These are phyloP conservation scores for Stramenopiles sp. DNA, from an alignment of 352 stramenopile species.

Conservation along the genomic window DNA sequence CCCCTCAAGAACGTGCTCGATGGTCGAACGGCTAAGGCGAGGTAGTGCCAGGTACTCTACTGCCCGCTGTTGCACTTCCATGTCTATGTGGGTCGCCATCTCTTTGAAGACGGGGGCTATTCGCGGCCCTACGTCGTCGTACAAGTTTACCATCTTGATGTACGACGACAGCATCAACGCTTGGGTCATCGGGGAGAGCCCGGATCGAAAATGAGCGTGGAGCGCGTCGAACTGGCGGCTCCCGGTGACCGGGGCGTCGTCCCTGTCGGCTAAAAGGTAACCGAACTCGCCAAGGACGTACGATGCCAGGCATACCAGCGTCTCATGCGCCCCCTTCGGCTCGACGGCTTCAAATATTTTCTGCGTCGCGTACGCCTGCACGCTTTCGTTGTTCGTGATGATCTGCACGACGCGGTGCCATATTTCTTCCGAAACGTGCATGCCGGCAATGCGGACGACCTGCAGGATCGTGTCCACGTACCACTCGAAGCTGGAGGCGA, in stretches of 20 bases:
- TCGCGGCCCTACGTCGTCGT: constrained; percentile 51
- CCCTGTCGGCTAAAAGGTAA: constrained; percentile 66
- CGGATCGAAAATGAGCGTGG: constrained; percentile 76
- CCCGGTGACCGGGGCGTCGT: constrained; percentile 49
- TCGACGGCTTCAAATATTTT: constrained; percentile 82
- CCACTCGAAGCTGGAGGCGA: constrained; percentile 75
- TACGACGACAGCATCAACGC: constrained; percentile 83
- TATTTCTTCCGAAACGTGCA: constrained; percentile 76
- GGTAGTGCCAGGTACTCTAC: constrained; percentile 82
- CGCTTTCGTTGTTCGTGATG: constrained; percentile 84
- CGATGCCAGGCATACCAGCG: constrained; percentile 68
- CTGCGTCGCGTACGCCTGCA: constrained; percentile 78
- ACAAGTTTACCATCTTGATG: constrained; percentile 77
- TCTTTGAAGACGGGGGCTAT: constrained; percentile 73
- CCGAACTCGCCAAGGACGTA: constrained; percentile 95
- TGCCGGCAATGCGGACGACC: constrained; percentile 78
- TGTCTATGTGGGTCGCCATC: constrained; percentile 73
- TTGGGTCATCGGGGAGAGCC: constrained; percentile 49
- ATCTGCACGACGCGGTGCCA: constrained; percentile 98
- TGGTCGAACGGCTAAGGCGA: constrained; percentile 44
- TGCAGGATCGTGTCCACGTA: constrained; percentile 96
- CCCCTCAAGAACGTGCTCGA: constrained; percentile 78
- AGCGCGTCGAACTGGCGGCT: constrained; percentile 83
- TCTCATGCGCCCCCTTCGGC: constrained; percentile 76
- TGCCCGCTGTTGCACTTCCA: constrained; percentile 90